These are phyloP conservation scores for Aspergillus pseudoglaucus DNA, from an alignment of 2,329 filamentous ascomycete genomes.

Conservation along the genomic window DNA sequence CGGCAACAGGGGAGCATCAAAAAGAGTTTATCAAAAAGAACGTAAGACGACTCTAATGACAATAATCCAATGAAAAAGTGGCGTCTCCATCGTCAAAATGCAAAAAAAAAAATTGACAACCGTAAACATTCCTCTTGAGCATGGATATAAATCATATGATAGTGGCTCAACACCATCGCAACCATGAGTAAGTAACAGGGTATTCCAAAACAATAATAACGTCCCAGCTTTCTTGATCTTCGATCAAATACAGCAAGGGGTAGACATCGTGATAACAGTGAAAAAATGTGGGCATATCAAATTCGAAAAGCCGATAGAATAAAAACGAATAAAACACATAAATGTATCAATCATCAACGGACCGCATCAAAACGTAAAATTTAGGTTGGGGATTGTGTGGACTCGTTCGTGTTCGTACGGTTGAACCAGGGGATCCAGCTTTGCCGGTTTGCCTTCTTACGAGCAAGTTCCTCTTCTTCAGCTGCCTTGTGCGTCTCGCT, in stretches of 20 bases:
- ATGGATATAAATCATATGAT: neutral
- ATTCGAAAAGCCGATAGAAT: conserved; percentile 1
- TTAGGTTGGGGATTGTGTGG: conserved; percentile 7
- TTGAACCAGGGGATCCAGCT: conserved; percentile 46
- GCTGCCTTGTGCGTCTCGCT: conserved; percentile 35
- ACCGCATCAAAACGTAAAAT: neutral
- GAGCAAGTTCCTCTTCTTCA: conserved; percentile 38
- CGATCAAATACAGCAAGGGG: too few relatives aligned
- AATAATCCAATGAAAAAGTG: neutral
- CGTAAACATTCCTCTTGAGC: neutral
- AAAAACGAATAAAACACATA: conserved; percentile 2
- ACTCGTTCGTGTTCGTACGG: conserved; percentile 25
- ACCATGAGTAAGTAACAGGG: conserved; percentile 8
- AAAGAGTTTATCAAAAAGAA: neutral
- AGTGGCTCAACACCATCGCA: conserved; percentile 5
- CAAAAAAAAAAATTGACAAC: neutral
- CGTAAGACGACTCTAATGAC: neutral
- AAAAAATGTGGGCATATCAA: neutral
- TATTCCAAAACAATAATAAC: conserved; percentile 13
- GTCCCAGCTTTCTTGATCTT: neutral
- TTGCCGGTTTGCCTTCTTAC: conserved; percentile 40
- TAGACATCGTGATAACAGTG: neutral
- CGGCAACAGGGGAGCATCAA: neutral
- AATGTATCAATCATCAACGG: neutral
- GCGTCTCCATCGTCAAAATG: neutral